phyloP scores from a whole-genome alignment of 345 rosid species.

The Eucalyptus marginata region DNA sequence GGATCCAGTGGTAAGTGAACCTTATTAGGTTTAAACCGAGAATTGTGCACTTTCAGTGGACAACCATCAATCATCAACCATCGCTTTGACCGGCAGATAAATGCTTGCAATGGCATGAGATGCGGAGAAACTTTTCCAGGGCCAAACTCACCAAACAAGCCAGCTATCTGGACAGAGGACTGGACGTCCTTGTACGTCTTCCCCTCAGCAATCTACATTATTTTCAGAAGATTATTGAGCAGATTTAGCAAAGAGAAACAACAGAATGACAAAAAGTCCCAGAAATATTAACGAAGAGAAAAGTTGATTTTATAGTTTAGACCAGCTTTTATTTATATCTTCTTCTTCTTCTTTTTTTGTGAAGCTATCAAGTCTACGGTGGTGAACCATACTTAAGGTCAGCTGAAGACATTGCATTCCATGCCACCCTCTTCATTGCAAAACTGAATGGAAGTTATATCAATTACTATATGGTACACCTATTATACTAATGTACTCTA shows the following conservation, averaged over 20 bases:
- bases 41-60: neutral
- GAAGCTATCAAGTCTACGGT: slow-evolving; percentile 74
- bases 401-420: slow-evolving; percentile 77
- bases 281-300: neutral
- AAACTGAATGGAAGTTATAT: slow-evolving; percentile 65
- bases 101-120: slow-evolving; percentile 76
- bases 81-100: slow-evolving; percentile 31
- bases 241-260: neutral
- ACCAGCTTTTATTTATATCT: neutral
- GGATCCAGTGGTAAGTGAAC: slow-evolving; percentile 59
- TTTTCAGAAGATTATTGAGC: neutral
- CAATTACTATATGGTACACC: slow-evolving; percentile 82
- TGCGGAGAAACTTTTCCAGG: slow-evolving; percentile 80
- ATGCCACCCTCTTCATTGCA: slow-evolving; percentile 62
- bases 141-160: slow-evolving; percentile 78
- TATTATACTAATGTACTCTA: neutral
- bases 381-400: slow-evolving; percentile 47
- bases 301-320: neutral
- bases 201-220: neutral
- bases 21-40: neutral
- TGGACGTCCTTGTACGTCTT: slow-evolving; percentile 83
- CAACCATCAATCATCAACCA: neutral
- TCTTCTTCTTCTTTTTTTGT: neutral
- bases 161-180: slow-evolving; percentile 79
- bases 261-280: neutral